These are phyloP conservation scores for Debaryomyces nepalensis DNA, from an alignment of 1,139 yeast species.

Conservation along the genomic window DNA sequence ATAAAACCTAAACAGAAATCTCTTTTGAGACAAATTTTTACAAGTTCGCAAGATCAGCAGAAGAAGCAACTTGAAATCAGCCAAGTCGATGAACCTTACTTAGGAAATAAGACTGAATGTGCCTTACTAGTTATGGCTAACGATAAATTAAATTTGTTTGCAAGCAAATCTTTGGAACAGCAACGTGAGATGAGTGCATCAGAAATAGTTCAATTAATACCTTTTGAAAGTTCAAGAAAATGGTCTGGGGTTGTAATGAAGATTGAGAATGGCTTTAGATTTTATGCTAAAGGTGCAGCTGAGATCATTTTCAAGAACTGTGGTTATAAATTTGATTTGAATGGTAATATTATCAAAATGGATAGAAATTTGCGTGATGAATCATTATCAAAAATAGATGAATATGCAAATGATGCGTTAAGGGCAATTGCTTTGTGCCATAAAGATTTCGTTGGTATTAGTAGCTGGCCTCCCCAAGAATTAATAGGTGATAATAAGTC, in stretches of 20 bases:
- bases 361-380: constrained; percentile 39
- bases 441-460: constrained; percentile 57
- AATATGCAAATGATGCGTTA: constrained; percentile 74
- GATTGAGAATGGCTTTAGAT: constrained; percentile 54
- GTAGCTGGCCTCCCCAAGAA: constrained; percentile 69
- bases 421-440: constrained; percentile 88
- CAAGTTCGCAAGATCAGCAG: constrained; percentile 17
- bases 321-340: constrained; percentile 33
- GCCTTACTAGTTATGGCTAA: constrained; percentile 78
- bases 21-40: constrained; percentile 25
- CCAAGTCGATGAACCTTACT: constrained; percentile 57
- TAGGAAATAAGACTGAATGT: constrained; percentile 94
- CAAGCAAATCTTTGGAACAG: constrained; percentile 40
- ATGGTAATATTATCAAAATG: constrained; percentile 26
- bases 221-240: constrained; percentile 91
- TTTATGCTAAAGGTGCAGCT: constrained; percentile 91
- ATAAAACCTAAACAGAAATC: constrained; percentile 36
- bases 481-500: constrained; percentile 30
- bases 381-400: constrained; percentile 53
- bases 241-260: constrained; percentile 85
- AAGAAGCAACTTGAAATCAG: constrained; percentile 27
- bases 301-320: constrained; percentile 78
- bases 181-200: constrained; percentile 42
- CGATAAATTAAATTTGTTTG: constrained; percentile 54
- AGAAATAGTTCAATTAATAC: constrained; percentile 69